Percentiles rank a stretch among this genome's conserved stretches.
Evolutionary conservation across 2,329 filamentous ascomycete genomes (phyloP).

Genomic region (Calonectria pteridis): DNA sequence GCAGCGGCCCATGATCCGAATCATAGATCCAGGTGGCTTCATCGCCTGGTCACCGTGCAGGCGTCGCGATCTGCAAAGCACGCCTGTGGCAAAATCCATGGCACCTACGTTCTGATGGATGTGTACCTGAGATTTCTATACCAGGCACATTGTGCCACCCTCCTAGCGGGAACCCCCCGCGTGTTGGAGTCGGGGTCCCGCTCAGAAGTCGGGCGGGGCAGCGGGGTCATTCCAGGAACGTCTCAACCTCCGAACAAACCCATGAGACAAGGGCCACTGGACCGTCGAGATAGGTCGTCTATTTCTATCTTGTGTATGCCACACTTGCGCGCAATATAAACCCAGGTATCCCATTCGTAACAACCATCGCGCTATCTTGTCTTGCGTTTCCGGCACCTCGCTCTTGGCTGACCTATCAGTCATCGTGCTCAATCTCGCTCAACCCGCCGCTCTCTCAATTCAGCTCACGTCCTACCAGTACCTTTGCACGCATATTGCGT

Average conservation of each 20-base stretch:
- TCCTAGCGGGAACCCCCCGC: not conserved
- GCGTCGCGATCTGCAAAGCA: not conserved
- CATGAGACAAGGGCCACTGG: too few species aligned
- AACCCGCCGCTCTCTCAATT: not conserved
- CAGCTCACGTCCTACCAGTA: not conserved
- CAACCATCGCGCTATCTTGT: not conserved
- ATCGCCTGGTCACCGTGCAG: not conserved
- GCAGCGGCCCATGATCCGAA: too few species aligned
- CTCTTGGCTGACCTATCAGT: not conserved
- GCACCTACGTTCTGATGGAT: too few species aligned
- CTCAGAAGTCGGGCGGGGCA: constrained; percentile 4
- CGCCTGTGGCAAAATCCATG: not conserved
- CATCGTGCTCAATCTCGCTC: constrained; percentile 20
- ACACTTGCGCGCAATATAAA: not conserved
- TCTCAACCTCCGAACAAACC: constrained; percentile 5
- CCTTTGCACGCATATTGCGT: not conserved
- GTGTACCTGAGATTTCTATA: not conserved
- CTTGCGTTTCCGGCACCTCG: not conserved
- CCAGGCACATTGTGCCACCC: not conserved
- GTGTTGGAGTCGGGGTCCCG: not conserved
- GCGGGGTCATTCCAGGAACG: constrained; percentile 15
- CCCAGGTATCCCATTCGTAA: not conserved
- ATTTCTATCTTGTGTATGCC: not conserved
- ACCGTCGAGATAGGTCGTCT: not conserved
- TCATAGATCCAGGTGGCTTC: not conserved